Conservation (phyloP, 441 rosid species). For the Viola pubescens region DNA sequence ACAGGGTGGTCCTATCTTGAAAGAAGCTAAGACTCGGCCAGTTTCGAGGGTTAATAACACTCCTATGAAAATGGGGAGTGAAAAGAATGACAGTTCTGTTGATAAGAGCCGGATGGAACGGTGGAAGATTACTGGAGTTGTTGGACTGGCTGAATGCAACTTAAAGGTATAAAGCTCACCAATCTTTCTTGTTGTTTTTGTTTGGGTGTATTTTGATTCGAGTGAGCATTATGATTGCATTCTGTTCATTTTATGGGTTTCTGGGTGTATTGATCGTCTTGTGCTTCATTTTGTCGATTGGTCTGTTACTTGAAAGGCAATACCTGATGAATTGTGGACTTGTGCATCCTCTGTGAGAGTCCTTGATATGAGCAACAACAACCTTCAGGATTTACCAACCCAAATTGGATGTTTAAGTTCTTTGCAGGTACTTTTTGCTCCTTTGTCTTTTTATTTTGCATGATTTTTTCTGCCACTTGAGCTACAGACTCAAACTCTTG, state of each 20-base stretch:
- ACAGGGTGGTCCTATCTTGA: conserved; percentile 69
- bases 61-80: conserved; percentile 15
- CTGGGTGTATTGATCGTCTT: neutral
- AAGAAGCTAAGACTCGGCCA: conserved; percentile 50
- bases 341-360: conserved; percentile 55
- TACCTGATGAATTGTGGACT: conserved; percentile 76
- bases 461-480: conserved; percentile 11
- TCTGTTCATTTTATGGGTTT: too few relatives aligned
- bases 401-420: conserved; percentile 44
- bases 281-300: conserved; percentile 17
- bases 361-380: conserved; percentile 58
- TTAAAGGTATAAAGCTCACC: conserved; percentile 46
- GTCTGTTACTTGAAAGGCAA: conserved; percentile 30
- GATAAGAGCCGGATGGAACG: conserved; percentile 47
- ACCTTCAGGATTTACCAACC: conserved; percentile 42
- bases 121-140: conserved; percentile 75
- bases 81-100: conserved; percentile 23
- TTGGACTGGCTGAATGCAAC: conserved; percentile 58
- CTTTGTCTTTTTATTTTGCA: neutral
- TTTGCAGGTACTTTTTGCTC: conserved; percentile 37
- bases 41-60: conserved; percentile 34
- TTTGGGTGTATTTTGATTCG: neutral
- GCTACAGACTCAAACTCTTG: neutral
- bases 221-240: too few relatives aligned
- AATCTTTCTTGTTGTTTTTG: neutral